Evolutionary conservation across 2,329 filamentous ascomycete species (phyloP), one percentile per base, ranked within the genome.

Genomic region (Neonectria sp.): DNA sequence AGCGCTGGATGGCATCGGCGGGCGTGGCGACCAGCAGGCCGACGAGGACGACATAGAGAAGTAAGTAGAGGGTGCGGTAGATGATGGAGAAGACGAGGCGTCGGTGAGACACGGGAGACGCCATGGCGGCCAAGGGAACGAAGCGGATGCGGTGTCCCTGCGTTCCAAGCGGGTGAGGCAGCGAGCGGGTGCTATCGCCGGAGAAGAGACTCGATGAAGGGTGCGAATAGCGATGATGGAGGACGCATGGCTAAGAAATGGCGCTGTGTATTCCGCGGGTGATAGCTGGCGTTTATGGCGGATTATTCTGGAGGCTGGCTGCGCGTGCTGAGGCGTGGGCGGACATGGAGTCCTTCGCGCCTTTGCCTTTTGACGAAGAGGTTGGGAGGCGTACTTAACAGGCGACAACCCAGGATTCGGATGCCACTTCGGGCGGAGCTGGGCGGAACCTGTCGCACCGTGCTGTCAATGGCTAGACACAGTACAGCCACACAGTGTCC

Each of bases 21-120:
- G 95, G 95, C 0, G 94, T 94, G 72, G 97, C 86, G 76, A 95
- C 86, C 48, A 97, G 86, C 63, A 98, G 88, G 63, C 88, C 86
- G 73, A 93, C 80, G 40, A 95, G 89, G 74, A 97, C 78, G 75
- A 95, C 80, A 79, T 92, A 92, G 76, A 98, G 86, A 75, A 95
- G 80, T 67, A 91, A 89, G 81, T 97, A 98, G 72, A 92, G 87
- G 55, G 90, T 90, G 77, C 88, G 91, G 84, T 97, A 97, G 83
- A 95, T 89, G 80, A 97, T 90, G 79, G 91, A 90, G 80, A 93
- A 94, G 76, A 95, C 82, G 68, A 90, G 85, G 71, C 83, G 82
- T 53, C 81, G 75, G 60, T 81, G 78, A 69, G 81, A 79, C 82
- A 85, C 84, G 71, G 75, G 79, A 65, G 73, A 71, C 52, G 72